phyloP scores from a whole-genome alignment of 2,329 filamentous ascomycete genomes.

The Zasmidium citrigriseum region DNA sequence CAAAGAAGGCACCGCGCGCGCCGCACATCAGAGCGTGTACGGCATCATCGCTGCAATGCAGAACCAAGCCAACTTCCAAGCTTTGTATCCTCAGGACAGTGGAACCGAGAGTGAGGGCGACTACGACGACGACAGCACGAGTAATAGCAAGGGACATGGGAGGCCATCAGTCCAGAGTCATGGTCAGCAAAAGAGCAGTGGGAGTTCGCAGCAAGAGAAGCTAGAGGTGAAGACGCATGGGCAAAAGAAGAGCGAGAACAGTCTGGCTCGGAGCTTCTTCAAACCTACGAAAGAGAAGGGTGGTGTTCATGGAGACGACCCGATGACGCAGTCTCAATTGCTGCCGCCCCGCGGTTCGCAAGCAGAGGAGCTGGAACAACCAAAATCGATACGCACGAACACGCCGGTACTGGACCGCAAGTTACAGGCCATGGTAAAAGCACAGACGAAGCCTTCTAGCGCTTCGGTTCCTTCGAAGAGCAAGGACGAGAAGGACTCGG shows the following conservation, averaged over 20 bases:
- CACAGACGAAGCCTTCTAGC: conserved; percentile 25
- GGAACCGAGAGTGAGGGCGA: conserved; percentile 65
- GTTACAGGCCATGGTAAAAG: conserved; percentile 38
- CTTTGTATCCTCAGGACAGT: conserved; percentile 64
- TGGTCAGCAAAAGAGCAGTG: neutral
- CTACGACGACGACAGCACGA: conserved; percentile 16
- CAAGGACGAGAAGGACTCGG: conserved; percentile 1
- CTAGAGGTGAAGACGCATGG: conserved; percentile 46
- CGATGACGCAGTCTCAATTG: conserved; percentile 35
- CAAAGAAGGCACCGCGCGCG: conserved; percentile 45
- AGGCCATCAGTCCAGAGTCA: conserved; percentile 14
- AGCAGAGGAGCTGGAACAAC: conserved; percentile 12
- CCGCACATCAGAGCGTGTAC: conserved; percentile 94
- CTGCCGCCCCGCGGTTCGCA: conserved; percentile 26
- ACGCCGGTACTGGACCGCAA: conserved; percentile 77
- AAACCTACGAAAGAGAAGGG: conserved; percentile 49
- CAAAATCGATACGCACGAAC: conserved; percentile 47
- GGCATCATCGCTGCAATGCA: conserved; percentile 88
- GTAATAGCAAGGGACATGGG: conserved; percentile 5
- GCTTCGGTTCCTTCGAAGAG: conserved; percentile 21
- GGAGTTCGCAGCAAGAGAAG: conserved; percentile 6
- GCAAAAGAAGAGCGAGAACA: conserved; percentile 63
- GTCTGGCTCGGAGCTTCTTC: conserved; percentile 66
- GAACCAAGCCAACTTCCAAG: conserved; percentile 77
- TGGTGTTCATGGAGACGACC: conserved; percentile 33